phyloP scores from a whole-genome alignment of 1,284 basidiomycete species.

The Pseudozyma flocculosa region DNA sequence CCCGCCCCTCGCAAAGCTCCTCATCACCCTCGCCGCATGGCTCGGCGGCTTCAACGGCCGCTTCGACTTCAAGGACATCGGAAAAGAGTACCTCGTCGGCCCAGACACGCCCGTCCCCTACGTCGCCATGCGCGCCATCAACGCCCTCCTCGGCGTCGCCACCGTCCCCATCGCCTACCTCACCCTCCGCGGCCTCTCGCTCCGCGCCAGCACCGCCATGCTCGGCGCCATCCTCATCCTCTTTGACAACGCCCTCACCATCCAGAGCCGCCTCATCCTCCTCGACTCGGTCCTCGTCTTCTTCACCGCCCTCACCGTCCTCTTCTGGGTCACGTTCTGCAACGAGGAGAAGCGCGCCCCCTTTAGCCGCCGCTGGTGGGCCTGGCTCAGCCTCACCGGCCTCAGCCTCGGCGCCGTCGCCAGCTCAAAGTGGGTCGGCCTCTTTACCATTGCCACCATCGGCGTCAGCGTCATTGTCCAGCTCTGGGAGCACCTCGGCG shows the following conservation, averaged over 20 bases:
- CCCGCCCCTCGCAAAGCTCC: slow-evolving; percentile 90
- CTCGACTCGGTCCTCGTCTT: slow-evolving; percentile 96
- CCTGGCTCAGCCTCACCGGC: slow-evolving; percentile 84
- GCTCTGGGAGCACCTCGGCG: slow-evolving; percentile 87
- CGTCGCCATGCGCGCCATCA: slow-evolving; percentile 90
- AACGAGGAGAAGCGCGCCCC: slow-evolving; percentile 76
- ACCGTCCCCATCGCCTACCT: slow-evolving; percentile 89
- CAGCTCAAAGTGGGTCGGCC: slow-evolving; percentile 96
- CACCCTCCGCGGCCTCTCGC: slow-evolving; percentile 86
- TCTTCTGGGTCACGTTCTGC: slow-evolving; percentile 85
- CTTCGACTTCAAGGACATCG: slow-evolving; percentile 97
- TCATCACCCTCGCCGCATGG: slow-evolving; percentile 87
- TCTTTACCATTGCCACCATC: slow-evolving; percentile 96
- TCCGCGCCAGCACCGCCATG: slow-evolving; percentile 77
- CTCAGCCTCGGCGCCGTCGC: slow-evolving; percentile 85
- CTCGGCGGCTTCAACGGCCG: slow-evolving; percentile 87
- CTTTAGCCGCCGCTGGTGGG: slow-evolving; percentile 88
- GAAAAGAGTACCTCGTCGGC: slow-evolving; percentile 59
- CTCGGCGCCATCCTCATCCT: slow-evolving; percentile 86
- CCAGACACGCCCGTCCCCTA: slow-evolving; percentile 73
- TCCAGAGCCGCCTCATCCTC: slow-evolving; percentile 93
- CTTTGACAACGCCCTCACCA: slow-evolving; percentile 93
- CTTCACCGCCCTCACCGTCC: slow-evolving; percentile 87
- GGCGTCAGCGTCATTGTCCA: slow-evolving; percentile 82
- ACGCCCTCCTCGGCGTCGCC: slow-evolving; percentile 83